Evolutionary conservation across 179 eudicot genomes (phyloP).

Genomic region (Silene noctiflora): DNA sequence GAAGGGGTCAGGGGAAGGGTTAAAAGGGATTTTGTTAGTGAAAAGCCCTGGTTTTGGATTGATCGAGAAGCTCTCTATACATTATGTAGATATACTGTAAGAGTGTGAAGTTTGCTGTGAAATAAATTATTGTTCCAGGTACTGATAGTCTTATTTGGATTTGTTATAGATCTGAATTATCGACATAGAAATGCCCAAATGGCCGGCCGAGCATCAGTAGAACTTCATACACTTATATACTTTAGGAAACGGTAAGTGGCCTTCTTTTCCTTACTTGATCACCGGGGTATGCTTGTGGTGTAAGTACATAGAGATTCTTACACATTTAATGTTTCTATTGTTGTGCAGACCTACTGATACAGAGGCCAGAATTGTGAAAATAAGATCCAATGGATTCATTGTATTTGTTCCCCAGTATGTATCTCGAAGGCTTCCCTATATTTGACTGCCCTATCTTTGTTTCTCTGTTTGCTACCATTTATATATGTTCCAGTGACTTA

Average conservation of each 20-base stretch:
- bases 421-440: constrained; percentile 11
- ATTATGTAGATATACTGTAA: not conserved
- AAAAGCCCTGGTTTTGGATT: not conserved
- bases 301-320: not conserved
- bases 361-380: constrained; percentile 91
- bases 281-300: not conserved
- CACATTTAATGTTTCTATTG: constrained; percentile 1
- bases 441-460: not conserved
- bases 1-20: not conserved
- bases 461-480: not conserved
- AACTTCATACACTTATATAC: constrained; percentile 87
- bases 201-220: constrained; percentile 95
- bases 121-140: not conserved
- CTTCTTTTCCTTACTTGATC: constrained; percentile 7
- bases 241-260: constrained; percentile 64
- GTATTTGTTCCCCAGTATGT: constrained; percentile 96
- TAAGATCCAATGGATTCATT: constrained; percentile 94
- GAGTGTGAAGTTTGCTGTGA: not conserved
- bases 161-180: constrained; percentile 75
- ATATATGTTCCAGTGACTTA: not conserved
- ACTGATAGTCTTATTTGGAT: constrained; percentile 15
- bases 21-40: not conserved
- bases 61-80: not conserved
- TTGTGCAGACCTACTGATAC: constrained; percentile 84
- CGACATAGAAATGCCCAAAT: constrained; percentile 97